A percentile compares a stretch with the other conserved stretches of the same genome.
Conservation (phyloP, 345 rosid genomes). For the Syzygium oleosum region DNA sequence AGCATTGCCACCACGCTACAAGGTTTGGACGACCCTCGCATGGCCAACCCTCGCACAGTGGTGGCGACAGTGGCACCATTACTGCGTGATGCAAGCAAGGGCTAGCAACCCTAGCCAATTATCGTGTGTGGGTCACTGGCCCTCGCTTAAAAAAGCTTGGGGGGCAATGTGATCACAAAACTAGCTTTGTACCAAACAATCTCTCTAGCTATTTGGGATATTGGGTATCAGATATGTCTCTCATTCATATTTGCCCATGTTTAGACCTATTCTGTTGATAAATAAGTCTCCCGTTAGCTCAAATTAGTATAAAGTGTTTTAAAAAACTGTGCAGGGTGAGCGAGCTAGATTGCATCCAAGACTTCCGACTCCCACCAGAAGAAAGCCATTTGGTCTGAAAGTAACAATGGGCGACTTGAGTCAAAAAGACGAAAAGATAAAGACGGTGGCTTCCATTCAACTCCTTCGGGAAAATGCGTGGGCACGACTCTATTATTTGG, state of each 20-base stretch:
- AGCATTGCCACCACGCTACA: no score
- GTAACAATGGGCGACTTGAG: no score
- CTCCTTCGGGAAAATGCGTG: rapidly evolving
- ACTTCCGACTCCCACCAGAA: no score
- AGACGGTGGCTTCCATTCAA: no score
- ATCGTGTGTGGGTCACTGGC: no score
- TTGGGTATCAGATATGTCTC: neutral
- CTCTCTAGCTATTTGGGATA: neutral
- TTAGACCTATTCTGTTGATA: neutral
- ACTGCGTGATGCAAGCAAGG: neutral
- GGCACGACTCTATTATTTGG: no score
- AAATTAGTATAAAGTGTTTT: neutral
- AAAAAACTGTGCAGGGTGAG: neutral
- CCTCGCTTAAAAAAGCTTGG: neutral
- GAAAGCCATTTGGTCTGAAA: no score
- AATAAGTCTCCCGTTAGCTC: neutral
- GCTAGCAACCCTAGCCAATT: neutral
- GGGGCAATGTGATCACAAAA: neutral
- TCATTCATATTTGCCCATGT: neutral
- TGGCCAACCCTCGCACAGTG: no score
- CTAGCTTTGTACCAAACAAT: neutral
- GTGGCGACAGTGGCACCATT: neutral
- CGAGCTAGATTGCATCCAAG: neutral
- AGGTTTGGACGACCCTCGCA: no score
- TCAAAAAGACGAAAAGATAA: no score